Evolutionary conservation across 495 filamentous ascomycete genomes (phyloP), one percentile per base, ranked within the genome.

Genomic region (Xylaria curta): DNA sequence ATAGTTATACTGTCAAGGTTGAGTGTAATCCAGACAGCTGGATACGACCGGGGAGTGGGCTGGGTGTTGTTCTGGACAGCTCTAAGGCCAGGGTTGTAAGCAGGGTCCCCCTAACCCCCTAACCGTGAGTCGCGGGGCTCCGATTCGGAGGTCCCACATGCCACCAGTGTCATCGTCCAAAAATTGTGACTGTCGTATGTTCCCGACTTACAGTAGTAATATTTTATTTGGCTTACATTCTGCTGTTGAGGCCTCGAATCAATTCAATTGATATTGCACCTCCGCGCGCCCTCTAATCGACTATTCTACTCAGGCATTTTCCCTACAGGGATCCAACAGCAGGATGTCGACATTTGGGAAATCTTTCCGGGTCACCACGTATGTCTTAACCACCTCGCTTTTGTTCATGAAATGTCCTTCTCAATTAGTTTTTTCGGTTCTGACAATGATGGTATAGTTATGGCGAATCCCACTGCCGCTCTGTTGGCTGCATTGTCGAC

Each of bases 261-360:
- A 59, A 26, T 17, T 21, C 6, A 46, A 46, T 68, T 56, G 47
- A 28, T 8, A 24, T 13, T 40, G 7, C 19, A 36, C 31, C 12
- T 42, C 59, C 26, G 6, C n/a, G 6, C n/a, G 4, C 10, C 56
- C 26, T 47, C 24, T 38, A 33, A 49, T 47, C 24, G 10, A 47
- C 8, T 53, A 46, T 56, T 47, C 5, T 3, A 17, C 40, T n/a
- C 47, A 24, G 8, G 47, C 31, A 4, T 15, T 19, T 40, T 40
- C 24, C 51, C 21, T 28, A 17, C 36, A 4, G n/a, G 10, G 17
- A 24, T 51, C 31, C 58, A 51, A 61, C 46, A 53, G 21, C 74
- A 80, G 40, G 51, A 97, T 97, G 94, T 98, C 95, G 74, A 97
- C 95, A 64, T 98, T 97, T 82, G 96, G 96, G 72, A 85, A 92